A percentile compares a stretch with the other conserved stretches of the same genome.
phyloP scores from a whole-genome alignment of 345 rosid species.

The Carallia brachiata region DNA sequence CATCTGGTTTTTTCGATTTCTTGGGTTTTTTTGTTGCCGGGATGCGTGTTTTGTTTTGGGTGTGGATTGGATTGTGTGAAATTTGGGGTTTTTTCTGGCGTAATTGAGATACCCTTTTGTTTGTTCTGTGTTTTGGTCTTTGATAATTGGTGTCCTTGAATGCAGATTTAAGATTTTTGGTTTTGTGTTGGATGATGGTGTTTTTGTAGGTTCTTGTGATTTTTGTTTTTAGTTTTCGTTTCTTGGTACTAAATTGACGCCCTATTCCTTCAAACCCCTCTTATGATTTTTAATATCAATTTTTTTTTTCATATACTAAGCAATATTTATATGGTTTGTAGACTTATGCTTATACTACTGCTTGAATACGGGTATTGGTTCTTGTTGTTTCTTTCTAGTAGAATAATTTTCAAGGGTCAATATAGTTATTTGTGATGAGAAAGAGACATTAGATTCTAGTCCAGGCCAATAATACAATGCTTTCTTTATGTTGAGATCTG shows the following conservation, averaged over 20 bases:
- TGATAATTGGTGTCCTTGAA: background rate
- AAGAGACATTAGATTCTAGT: background rate
- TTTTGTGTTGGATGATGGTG: background rate
- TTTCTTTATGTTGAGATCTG: background rate
- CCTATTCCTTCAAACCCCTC: too few relatives aligned
- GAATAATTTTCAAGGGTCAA: background rate
- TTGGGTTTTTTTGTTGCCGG: conserved; percentile 9
- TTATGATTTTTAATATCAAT: too few relatives aligned
- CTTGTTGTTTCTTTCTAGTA: background rate
- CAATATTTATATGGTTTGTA: too few relatives aligned
- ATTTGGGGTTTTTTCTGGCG: conserved; percentile 19
- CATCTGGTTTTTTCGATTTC: conserved; percentile 19
- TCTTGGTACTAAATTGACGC: background rate
- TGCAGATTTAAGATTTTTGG: conserved; percentile 4
- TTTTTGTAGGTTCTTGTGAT: conserved; percentile 9
- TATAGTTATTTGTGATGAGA: background rate
- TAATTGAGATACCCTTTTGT: background rate
- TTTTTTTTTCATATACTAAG: too few relatives aligned
- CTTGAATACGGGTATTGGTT: too few relatives aligned
- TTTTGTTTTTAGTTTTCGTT: conserved; percentile 5
- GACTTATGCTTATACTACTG: too few relatives aligned
- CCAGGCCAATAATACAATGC: background rate
- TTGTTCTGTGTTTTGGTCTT: conserved; percentile 1
- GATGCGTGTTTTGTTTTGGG: conserved; percentile 8
- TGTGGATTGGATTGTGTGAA: conserved; percentile 8